Conservation (phyloP, 805 yeast species). For the Sugiyamaella floridensis region DNA sequence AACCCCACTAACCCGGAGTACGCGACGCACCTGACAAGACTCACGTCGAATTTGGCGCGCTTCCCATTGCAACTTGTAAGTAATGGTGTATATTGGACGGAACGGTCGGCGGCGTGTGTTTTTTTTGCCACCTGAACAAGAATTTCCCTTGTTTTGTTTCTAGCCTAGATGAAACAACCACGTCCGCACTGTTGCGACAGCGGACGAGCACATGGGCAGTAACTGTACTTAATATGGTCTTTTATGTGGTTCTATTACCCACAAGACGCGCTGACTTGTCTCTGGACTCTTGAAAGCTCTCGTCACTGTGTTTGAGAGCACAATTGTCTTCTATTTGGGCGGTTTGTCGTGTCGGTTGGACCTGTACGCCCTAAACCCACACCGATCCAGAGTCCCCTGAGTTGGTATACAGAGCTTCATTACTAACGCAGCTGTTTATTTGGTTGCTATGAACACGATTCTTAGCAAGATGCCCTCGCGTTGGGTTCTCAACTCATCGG, state of each 20-base stretch:
- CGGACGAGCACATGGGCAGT: too few species aligned
- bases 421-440: neutral
- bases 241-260: too few species aligned
- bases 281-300: too few species aligned
- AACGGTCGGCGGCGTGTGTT: neutral
- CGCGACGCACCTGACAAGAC: neutral
- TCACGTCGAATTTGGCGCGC: neutral
- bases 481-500: constrained; percentile 9
- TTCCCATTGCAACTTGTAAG: neutral
- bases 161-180: too few species aligned
- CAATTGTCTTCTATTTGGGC: too few species aligned
- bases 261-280: too few species aligned
- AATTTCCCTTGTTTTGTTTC: too few species aligned
- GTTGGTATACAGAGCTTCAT: neutral
- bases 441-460: constrained; percentile 8
- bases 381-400: neutral
- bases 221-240: too few species aligned
- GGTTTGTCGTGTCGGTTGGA: too few species aligned
- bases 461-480: constrained; percentile 11
- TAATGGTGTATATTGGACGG: neutral
- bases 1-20: neutral
- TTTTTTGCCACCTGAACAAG: too few species aligned
- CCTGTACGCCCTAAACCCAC: neutral
- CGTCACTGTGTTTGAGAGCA: too few species aligned
- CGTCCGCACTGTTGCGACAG: too few species aligned